These are phyloP conservation scores for Suillus subluteus DNA, from an alignment of 768 basidiomycete genomes.

Conservation along the genomic window DNA sequence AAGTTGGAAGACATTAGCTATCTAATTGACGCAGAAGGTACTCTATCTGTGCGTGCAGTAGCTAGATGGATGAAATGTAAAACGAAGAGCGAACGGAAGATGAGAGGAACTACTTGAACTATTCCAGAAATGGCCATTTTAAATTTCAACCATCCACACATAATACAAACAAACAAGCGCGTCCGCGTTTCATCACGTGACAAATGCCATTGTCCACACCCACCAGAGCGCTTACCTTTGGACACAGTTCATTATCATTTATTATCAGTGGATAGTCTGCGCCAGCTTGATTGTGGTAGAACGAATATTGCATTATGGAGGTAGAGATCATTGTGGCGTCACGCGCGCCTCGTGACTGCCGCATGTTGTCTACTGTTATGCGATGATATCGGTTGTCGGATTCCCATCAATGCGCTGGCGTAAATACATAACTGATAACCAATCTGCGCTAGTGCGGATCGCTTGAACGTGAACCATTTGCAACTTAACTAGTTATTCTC, in stretches of 20 bases:
- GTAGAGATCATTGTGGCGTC: neutral
- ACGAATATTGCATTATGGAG: neutral
- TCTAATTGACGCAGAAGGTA: slow-evolving; percentile 11
- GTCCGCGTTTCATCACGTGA: slow-evolving; percentile 43
- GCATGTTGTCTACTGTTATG: slow-evolving; percentile 5
- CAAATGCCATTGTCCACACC: slow-evolving; percentile 2
- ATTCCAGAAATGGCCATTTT: slow-evolving; percentile 36
- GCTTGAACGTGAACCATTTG: neutral
- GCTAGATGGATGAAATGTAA: slow-evolving; percentile 11
- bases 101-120: slow-evolving; percentile 18
- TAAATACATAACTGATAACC: slow-evolving; percentile 6
- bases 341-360: slow-evolving; percentile 1
- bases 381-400: slow-evolving; percentile 4
- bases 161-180: slow-evolving; percentile 43
- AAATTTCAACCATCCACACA: slow-evolving; percentile 34
- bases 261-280: neutral
- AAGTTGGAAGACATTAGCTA: slow-evolving; percentile 45
- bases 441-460: neutral
- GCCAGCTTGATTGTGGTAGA: neutral
- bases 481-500: neutral
- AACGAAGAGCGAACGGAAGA: slow-evolving; percentile 17
- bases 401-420: slow-evolving; percentile 7
- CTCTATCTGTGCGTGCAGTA: slow-evolving; percentile 14
- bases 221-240: neutral
- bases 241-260: neutral